Percentiles rank a stretch among this genome's conserved stretches.
Evolutionary conservation across 805 yeast genomes (phyloP).

Genomic region (Teunomyces stri): DNA sequence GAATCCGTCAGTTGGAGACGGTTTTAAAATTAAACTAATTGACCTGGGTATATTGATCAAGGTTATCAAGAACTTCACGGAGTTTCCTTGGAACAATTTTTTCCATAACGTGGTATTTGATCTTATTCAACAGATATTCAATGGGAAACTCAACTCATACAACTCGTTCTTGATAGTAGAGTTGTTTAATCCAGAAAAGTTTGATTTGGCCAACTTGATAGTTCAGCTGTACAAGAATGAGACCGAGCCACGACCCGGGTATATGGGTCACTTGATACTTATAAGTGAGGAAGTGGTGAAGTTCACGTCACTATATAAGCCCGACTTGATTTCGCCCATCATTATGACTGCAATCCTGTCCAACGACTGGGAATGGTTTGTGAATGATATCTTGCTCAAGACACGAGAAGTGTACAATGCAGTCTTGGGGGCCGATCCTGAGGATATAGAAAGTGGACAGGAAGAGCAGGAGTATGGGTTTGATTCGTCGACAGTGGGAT

Average conservation of each 20-base stretch:
- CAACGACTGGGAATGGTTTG: slow-evolving; percentile 48
- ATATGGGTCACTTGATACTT: slow-evolving; percentile 94
- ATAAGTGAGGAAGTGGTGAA: slow-evolving; percentile 96
- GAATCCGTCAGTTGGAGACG: slow-evolving; percentile 81
- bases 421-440: slow-evolving; percentile 47
- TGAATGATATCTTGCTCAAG: slow-evolving; percentile 46
- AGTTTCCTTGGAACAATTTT: slow-evolving; percentile 95
- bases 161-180: slow-evolving; percentile 49
- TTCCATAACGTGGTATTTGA: slow-evolving; percentile 97
- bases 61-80: slow-evolving; percentile 72
- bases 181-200: slow-evolving; percentile 26
- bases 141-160: slow-evolving; percentile 89
- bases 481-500: slow-evolving; percentile 37
- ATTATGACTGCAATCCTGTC: slow-evolving; percentile 32
- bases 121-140: slow-evolving; percentile 88
- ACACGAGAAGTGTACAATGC: slow-evolving; percentile 57
- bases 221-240: slow-evolving; percentile 42
- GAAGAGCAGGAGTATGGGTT: slow-evolving; percentile 17
- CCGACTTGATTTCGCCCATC: slow-evolving; percentile 51
- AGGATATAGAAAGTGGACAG: slow-evolving; percentile 9
- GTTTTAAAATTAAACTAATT: slow-evolving; percentile 73
- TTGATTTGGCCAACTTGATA: slow-evolving; percentile 40
- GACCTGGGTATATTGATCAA: slow-evolving; percentile 69
- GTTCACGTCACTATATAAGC: slow-evolving; percentile 62
- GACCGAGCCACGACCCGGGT: slow-evolving; percentile 71